A percentile compares a stretch with the other conserved stretches of the same genome.
These are phyloP conservation scores for Lipomyces starkeyi DNA, from an alignment of 805 yeast species.

Conservation along the genomic window DNA sequence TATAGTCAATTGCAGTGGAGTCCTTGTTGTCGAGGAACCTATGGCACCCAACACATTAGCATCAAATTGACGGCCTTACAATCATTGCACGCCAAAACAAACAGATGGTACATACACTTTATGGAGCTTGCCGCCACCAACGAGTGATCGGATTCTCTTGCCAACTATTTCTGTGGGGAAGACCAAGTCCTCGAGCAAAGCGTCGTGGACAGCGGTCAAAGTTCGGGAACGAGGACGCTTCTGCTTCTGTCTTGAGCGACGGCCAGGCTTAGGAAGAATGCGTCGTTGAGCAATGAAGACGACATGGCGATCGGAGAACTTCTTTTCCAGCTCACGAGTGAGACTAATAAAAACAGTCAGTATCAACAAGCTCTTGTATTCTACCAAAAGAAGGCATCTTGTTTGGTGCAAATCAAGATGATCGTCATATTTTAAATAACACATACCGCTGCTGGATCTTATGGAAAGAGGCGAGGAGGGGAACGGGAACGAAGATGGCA, in stretches of 20 bases:
- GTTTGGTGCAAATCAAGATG: background rate
- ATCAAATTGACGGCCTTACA: background rate
- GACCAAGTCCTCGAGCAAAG: slow-evolving; percentile 97
- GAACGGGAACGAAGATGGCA: slow-evolving; percentile 97
- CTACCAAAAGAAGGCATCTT: background rate
- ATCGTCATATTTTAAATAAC: background rate
- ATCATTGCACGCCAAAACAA: background rate
- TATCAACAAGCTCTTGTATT: background rate
- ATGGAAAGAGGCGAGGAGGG: slow-evolving; percentile 91
- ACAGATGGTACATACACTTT: slow-evolving; percentile 59
- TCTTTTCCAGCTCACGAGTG: slow-evolving; percentile 99
- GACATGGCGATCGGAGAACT: slow-evolving; percentile 99
- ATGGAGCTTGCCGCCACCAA: slow-evolving; percentile 98
- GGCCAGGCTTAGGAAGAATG: slow-evolving; percentile 98
- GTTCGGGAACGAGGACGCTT: slow-evolving; percentile 99
- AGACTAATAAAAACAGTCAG: slow-evolving; percentile 60
- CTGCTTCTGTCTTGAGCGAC: slow-evolving; percentile 90
- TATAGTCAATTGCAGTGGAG: slow-evolving; percentile 95
- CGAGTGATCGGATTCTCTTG: slow-evolving; percentile 98
- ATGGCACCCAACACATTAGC: background rate
- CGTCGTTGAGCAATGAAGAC: slow-evolving; percentile 99
- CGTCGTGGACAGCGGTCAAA: slow-evolving; percentile 97
- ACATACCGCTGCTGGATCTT: slow-evolving; percentile 73
- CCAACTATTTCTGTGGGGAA: slow-evolving; percentile 99
- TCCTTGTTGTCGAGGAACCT: slow-evolving; percentile 93